Evolutionary conservation across 1,284 basidiomycete species (phyloP), one percentile per base, ranked within the genome.

Genomic region (Pterula multifida): DNA sequence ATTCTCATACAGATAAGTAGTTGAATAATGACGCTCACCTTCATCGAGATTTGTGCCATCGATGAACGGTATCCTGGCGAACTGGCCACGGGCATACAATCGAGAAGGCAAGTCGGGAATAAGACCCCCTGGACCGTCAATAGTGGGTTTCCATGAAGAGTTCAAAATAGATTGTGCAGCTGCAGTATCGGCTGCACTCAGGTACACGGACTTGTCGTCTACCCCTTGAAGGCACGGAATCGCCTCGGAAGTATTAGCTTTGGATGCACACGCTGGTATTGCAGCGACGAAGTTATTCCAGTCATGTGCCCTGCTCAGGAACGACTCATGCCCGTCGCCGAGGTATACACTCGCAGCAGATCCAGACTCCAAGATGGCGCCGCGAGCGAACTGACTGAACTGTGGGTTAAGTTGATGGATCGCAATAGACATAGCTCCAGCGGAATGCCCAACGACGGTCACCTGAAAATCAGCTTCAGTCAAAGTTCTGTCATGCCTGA

Each of bases 361-460:
- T 6, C 39, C 39, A 9, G 39, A 42, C 21, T 42, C 39, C n/a
- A 42, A 4, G 39, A 42, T 42, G 62, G 64, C 49, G 11, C n/a
- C n/a, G 39, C 49, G 26, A 15, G 39, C 19, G 22, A 39, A 22
- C 26, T 48, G 3, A n/a, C 23, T 3, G 32, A 51, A 21, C 3
- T 47, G 9, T 11, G 21, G 26, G 12, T 28, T 28, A 23, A 25
- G 45, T 25, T 15, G 25, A 32, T 47, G 45, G 45, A 47, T 47
- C 1, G 56, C 53, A 35, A 60, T 50, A 1, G 61, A 58, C 1
- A 62, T 51, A 2, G 62, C 52, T 1, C 66, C 67, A 1, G 66
- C 64, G 44, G 64, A 66, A 48, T 66, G 55, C 0, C 66, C 67
- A 45, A 62, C 61, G 2, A 67, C 52, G 0, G 66, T 68, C 32